phyloP scores from a whole-genome alignment of 163 green algal genomes.

The Chloromonas sp. region DNA sequence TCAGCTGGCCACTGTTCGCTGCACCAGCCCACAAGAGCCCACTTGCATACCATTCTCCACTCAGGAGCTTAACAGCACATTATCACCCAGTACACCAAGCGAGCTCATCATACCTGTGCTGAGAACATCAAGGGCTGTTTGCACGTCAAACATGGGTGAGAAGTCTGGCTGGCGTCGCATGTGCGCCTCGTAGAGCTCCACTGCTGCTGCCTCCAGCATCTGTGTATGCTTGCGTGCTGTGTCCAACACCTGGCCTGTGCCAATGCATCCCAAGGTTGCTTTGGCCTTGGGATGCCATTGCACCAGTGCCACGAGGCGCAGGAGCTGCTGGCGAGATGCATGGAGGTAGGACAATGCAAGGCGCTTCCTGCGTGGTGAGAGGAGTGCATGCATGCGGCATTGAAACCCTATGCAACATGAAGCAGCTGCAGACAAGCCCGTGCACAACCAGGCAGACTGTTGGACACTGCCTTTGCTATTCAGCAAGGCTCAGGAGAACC shows the following conservation, averaged over 20 bases:
- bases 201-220: constrained; percentile 23
- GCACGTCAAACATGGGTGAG: constrained; percentile 43
- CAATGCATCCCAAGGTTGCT: constrained; percentile 11
- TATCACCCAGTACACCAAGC: too few relatives aligned
- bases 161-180: constrained; percentile 6
- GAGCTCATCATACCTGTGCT: constrained; percentile 28
- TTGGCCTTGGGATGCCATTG: constrained; percentile 32
- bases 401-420: too few relatives aligned
- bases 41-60: too few relatives aligned
- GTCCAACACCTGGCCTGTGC: constrained; percentile 32
- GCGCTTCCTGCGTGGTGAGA: constrained; percentile 27
- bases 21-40: too few relatives aligned
- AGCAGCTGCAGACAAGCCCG: too few relatives aligned
- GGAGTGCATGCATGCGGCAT: too few relatives aligned
- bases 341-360: constrained; percentile 38
- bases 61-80: too few relatives aligned
- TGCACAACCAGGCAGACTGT: too few relatives aligned
- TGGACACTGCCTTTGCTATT: too few relatives aligned
- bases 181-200: constrained; percentile 30
- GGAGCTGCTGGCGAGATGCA: constrained; percentile 37
- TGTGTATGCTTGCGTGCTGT: constrained; percentile 34
- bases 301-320: constrained; percentile 33
- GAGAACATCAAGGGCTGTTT: constrained; percentile 45
- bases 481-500: too few relatives aligned
- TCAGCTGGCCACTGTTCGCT: too few relatives aligned